These are phyloP conservation scores for Oldenlandia corymbosa DNA, from an alignment of 257 asterid species.

Conservation along the genomic window DNA sequence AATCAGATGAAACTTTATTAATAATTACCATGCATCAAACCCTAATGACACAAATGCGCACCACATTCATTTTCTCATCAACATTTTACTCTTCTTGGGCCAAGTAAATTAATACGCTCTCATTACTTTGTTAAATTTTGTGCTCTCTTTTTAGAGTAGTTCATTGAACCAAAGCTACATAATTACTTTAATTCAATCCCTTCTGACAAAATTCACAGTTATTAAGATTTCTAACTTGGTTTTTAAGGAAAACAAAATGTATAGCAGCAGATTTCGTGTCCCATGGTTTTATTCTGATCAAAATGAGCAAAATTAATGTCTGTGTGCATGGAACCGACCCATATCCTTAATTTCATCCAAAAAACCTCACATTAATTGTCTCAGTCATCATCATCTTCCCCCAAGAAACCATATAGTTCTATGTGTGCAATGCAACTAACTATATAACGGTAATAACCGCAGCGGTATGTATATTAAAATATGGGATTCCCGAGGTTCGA, in stretches of 20 bases:
- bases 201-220: not conserved
- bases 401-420: no score
- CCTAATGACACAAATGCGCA: not conserved
- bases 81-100: not conserved
- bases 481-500: slow-evolving; percentile 5
- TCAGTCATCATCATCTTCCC: no score
- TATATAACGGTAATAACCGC: slow-evolving; percentile 54
- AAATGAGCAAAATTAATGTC: slow-evolving; percentile 9
- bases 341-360: slow-evolving; percentile 7
- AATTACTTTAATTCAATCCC: no score
- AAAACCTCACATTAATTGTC: no score
- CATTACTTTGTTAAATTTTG: not conserved
- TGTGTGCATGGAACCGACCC: slow-evolving; percentile 33
- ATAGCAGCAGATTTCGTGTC: slow-evolving; percentile 30
- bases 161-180: slow-evolving; percentile 29
- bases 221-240: slow-evolving; percentile 31
- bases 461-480: slow-evolving; percentile 11
- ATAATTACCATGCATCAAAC: no score
- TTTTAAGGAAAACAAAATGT: slow-evolving; percentile 28
- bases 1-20: no score
- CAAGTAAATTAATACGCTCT: not conserved
- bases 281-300: slow-evolving; percentile 7
- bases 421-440: slow-evolving; percentile 35
- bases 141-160: slow-evolving; percentile 7
- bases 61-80: not conserved